Evolutionary conservation across 139 green algal genomes (phyloP).

Genomic region (Picochlorum sp.): DNA sequence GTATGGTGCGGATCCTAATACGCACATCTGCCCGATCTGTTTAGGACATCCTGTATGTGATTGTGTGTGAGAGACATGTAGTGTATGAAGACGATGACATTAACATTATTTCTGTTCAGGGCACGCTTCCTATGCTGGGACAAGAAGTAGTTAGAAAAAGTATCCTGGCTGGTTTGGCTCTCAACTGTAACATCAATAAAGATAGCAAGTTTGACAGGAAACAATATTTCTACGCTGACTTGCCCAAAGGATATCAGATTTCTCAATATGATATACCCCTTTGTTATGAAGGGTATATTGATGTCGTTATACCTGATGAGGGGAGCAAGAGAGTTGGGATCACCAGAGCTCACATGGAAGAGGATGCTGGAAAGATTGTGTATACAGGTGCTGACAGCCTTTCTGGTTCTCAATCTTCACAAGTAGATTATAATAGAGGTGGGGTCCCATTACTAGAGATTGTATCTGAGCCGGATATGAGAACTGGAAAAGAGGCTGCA

Average conservation of each 20-base stretch:
- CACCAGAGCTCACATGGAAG: slow-evolving; percentile 84
- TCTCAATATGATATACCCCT: slow-evolving; percentile 89
- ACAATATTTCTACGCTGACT: slow-evolving; percentile 99
- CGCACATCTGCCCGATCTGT: slow-evolving; percentile 89
- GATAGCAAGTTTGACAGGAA: slow-evolving; percentile 97
- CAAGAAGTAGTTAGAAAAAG: slow-evolving; percentile 57
- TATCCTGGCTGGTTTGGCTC: slow-evolving; percentile 71
- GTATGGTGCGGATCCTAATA: slow-evolving; percentile 85
- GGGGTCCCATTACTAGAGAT: slow-evolving; percentile 94
- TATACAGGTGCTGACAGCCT: slow-evolving; percentile 62
- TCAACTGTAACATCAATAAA: slow-evolving; percentile 61
- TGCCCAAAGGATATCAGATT: slow-evolving; percentile 98
- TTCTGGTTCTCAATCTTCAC: slow-evolving; percentile 48
- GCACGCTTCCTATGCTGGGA: slow-evolving; percentile 81
- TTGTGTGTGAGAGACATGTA: neutral
- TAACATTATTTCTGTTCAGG: slow-evolving; percentile 38
- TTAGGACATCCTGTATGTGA: slow-evolving; percentile 78
- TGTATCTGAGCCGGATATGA: slow-evolving; percentile 91
- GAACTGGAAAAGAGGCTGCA: slow-evolving; percentile 74
- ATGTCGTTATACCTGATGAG: slow-evolving; percentile 45
- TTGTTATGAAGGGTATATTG: slow-evolving; percentile 44
- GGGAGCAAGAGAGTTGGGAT: slow-evolving; percentile 33
- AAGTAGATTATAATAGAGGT: slow-evolving; percentile 83
- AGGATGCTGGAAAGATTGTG: slow-evolving; percentile 93
- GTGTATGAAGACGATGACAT: neutral